Base-by-base conservation (phyloP, 306 rosid species). In the Macrotyloma uniflorum region DNA sequence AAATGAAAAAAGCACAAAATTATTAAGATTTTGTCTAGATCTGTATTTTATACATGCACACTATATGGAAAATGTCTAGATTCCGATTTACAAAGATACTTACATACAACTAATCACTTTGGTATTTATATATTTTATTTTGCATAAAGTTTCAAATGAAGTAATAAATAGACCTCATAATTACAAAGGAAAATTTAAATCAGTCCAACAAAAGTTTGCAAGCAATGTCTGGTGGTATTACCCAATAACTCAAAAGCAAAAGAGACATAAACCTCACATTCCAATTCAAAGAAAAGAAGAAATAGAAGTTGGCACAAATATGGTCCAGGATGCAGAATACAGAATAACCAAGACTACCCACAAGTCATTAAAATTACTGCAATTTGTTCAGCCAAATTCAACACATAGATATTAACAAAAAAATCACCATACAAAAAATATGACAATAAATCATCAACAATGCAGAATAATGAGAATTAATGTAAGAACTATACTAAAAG, bases 1-100 rank as follows among this genome's bases (percentile, higher is more conserved):
- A 32, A 53, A 85, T 53, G 59, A 47, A 62, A 57, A 42, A 63
- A 36, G 53, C 71, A 81, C 42, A 61, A 62, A 49, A 50, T 38
- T 18, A 42, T 28, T 5, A 22, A 62, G 24, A 5, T 55, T 65
- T 66, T 66, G 55, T 19, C 66, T 12, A 32, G 24, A 40, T 19
- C 28, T 42, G 64, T 32, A 45, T 22, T 58, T 16, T 3, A 46
- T 2, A 58, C 49, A 68, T 19, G 35, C 49, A 50, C 75, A 50
- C 69, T 42, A 38, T 24, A 8, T 12, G n/a, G 67, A 30, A 73
- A 65, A 53, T 65, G 42, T 46, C 76, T 24, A 77, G 38, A 72
- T 70, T 53, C 57, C 78, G 2, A 45, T 30, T 26, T 69, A 57
- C 22, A 69, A 18, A 23, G 30, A 36, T 67, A 14, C 40, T 30